These are phyloP conservation scores for Scedosporium dehoogii DNA, from an alignment of 2,329 filamentous ascomycete genomes.

Conservation along the genomic window DNA sequence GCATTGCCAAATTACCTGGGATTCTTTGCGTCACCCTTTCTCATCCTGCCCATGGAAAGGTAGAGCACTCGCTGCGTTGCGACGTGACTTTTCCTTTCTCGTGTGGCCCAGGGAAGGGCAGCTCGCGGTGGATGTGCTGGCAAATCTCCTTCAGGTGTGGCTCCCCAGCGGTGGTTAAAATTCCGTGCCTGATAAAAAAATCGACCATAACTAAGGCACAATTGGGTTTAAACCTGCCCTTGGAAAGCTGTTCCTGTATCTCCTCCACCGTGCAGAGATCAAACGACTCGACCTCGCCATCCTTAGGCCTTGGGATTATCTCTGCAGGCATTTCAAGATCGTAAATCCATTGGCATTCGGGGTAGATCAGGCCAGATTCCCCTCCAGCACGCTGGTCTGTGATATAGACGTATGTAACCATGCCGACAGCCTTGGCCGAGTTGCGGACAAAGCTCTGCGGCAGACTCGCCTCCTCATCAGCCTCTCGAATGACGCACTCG, in stretches of 20 bases:
- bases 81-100: conserved; percentile 16
- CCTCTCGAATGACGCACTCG: conserved; percentile 76
- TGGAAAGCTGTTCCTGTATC: conserved; percentile 57
- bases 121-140: conserved; percentile 61
- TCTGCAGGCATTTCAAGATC: conserved; percentile 67
- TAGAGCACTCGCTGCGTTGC: background rate
- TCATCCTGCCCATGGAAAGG: background rate
- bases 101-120: conserved; percentile 70
- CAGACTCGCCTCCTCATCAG: conserved; percentile 79
- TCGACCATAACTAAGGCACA: conserved; percentile 77
- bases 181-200: conserved; percentile 79
- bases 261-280: conserved; percentile 68
- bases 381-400: conserved; percentile 67
- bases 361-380: conserved; percentile 73
- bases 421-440: conserved; percentile 50
- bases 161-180: conserved; percentile 72
- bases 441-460: conserved; percentile 58
- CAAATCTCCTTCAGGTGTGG: conserved; percentile 67
- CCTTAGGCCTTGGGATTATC: conserved; percentile 64
- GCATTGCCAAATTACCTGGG: background rate
- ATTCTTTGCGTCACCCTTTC: background rate
- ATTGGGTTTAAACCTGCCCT: conserved; percentile 84
- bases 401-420: conserved; percentile 77
- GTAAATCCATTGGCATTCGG: conserved; percentile 86
- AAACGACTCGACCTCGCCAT: conserved; percentile 85